Percentiles rank a stretch among this genome's conserved stretches.
Evolutionary conservation across 352 stramenopile species (phyloP).

Genomic region (Globisporangium okanoganense): DNA sequence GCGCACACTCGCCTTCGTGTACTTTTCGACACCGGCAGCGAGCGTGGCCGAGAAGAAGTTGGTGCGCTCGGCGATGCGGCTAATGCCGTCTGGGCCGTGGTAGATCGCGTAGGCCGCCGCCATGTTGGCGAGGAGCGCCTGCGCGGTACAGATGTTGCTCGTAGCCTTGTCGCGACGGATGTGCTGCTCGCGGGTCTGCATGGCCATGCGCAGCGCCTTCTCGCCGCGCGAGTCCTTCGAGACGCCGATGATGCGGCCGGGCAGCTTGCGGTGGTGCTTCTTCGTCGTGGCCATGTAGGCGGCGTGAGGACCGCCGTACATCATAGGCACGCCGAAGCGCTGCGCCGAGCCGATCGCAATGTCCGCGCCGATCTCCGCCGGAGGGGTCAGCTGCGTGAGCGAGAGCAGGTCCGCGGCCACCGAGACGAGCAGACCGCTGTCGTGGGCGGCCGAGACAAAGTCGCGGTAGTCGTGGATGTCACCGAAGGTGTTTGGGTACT

Average conservation of each 20-base stretch:
- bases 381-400: conserved; percentile 92
- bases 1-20: conserved; percentile 50
- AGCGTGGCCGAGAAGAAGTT: conserved; percentile 91
- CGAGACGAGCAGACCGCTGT: conserved; percentile 91
- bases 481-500: conserved; percentile 99
- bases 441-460: conserved; percentile 89
- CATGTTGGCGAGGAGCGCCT: conserved; percentile 99
- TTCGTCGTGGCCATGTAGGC: conserved; percentile 97
- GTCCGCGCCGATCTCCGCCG: conserved; percentile 95
- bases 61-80: conserved; percentile 91
- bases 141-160: conserved; percentile 99
- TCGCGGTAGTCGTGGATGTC: conserved; percentile 88
- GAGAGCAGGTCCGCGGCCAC: conserved; percentile 96
- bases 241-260: conserved; percentile 98
- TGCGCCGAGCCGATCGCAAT: conserved; percentile 98
- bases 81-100: conserved; percentile 96
- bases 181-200: conserved; percentile 99
- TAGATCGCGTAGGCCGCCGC: conserved; percentile 97
- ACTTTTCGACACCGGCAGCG: conserved; percentile 87
- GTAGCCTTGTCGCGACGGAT: conserved; percentile 99
- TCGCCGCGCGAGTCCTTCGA: conserved; percentile 96
- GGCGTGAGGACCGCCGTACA: conserved; percentile 98
- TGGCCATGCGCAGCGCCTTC: conserved; percentile 96
- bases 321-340: conserved; percentile 99
- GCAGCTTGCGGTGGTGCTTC: conserved; percentile 96